These are phyloP conservation scores for Russula sp. DNA, from an alignment of 768 basidiomycete genomes.

Conservation along the genomic window DNA sequence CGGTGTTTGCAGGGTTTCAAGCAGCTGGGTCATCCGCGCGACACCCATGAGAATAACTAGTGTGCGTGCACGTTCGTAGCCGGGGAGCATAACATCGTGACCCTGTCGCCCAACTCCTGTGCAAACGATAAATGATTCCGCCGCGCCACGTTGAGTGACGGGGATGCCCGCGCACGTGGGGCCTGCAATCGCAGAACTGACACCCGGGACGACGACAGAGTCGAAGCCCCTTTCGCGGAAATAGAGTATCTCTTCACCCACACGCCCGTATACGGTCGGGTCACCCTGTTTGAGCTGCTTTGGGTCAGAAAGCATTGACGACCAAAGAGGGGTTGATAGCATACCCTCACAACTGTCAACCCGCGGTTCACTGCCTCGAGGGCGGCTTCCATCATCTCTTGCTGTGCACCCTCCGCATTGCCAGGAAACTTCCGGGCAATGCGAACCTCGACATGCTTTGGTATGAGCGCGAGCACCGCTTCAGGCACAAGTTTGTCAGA, in stretches of 20 bases:
- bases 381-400: constrained; percentile 90
- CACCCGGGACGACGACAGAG: constrained; percentile 80
- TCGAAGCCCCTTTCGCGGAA: constrained; percentile 85
- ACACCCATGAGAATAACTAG: constrained; percentile 93
- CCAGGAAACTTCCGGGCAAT: constrained; percentile 98
- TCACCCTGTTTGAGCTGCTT: constrained; percentile 92
- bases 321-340: constrained; percentile 27
- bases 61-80: constrained; percentile 77
- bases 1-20: constrained; percentile 46
- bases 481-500: constrained; percentile 96
- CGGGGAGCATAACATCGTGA: constrained; percentile 76
- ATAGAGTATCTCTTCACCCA: constrained; percentile 90
- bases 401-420: constrained; percentile 91
- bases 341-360: constrained; percentile 78
- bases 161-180: constrained; percentile 89
- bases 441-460: constrained; percentile 59
- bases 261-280: constrained; percentile 89
- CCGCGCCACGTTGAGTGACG: constrained; percentile 91
- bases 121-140: constrained; percentile 84
- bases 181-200: constrained; percentile 84
- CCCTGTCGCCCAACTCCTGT: constrained; percentile 91
- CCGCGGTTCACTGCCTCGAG: constrained; percentile 76
- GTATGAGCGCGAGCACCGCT: constrained; percentile 81
- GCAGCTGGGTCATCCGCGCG: constrained; percentile 69
- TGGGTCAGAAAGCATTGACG: constrained; percentile 3